phyloP scores from a whole-genome alignment of 257 asterid genomes.

The Osmanthus fragrans region DNA sequence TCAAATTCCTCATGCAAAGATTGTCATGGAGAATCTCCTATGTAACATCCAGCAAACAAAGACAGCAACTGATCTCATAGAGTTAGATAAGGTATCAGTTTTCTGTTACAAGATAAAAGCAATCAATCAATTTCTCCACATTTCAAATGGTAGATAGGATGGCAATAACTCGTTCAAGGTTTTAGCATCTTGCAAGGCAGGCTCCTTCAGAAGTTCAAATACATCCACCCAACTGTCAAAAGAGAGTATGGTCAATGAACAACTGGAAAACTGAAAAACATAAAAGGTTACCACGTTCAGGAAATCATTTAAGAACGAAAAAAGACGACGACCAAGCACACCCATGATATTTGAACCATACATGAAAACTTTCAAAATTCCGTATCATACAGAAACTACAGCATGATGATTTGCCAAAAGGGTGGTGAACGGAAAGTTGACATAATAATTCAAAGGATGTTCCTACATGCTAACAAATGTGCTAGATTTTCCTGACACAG shows the following conservation, averaged over 20 bases:
- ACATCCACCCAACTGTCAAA: conserved; percentile 88
- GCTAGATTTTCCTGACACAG: too few relatives aligned
- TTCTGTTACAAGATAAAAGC: too few relatives aligned
- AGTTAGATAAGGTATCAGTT: not conserved
- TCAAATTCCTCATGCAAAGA: not conserved
- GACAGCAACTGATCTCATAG: not conserved
- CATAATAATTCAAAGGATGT: too few relatives aligned
- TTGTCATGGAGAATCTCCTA: not conserved
- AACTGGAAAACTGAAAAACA: not conserved
- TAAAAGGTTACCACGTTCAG: not conserved
- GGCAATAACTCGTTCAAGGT: conserved; percentile 16
- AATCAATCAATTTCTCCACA: not conserved
- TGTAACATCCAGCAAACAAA: not conserved
- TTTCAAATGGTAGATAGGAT: not conserved
- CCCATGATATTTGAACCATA: not conserved
- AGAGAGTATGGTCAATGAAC: conserved; percentile 8
- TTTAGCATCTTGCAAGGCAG: conserved; percentile 12
- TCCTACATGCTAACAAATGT: too few relatives aligned
- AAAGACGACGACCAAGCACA: too few relatives aligned
- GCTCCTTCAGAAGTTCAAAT: conserved; percentile 35
- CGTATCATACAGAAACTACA: not conserved
- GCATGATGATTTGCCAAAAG: not conserved
- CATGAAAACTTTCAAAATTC: not conserved
- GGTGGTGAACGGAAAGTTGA: too few relatives aligned
- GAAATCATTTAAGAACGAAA: too few relatives aligned